Evolutionary conservation across 305 asterid species (phyloP).

Genomic region (Fraxinus angustifolia): DNA sequence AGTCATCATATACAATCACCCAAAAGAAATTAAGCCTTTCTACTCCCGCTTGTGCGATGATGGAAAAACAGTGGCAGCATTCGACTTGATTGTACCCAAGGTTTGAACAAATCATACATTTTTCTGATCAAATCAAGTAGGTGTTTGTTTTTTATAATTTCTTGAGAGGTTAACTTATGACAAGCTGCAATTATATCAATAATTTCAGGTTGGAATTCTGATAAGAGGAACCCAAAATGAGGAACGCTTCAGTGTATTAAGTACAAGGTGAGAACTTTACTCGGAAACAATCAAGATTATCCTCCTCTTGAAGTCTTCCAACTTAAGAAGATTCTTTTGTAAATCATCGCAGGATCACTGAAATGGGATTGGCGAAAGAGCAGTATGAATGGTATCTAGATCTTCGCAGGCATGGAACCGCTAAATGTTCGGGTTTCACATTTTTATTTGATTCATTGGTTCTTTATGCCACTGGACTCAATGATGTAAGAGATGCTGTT

Average conservation of each 20-base stretch:
- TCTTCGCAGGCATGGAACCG: constrained; percentile 70
- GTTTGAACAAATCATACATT: constrained; percentile 24
- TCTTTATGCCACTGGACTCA: constrained; percentile 79
- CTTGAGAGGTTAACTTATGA: not conserved
- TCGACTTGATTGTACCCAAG: constrained; percentile 75
- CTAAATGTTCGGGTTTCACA: constrained; percentile 58
- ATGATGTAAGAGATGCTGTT: constrained; percentile 74
- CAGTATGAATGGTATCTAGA: constrained; percentile 84
- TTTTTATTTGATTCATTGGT: constrained; percentile 61
- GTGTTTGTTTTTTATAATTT: not conserved
- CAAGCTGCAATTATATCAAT: not conserved
- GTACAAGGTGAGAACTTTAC: constrained; percentile 44
- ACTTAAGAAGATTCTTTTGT: not conserved
- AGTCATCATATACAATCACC: constrained; percentile 64
- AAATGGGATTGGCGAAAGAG: constrained; percentile 48
- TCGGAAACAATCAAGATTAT: not conserved
- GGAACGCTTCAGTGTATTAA: constrained; percentile 54
- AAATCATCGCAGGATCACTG: constrained; percentile 50
- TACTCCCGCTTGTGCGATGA: constrained; percentile 58
- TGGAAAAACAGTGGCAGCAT: constrained; percentile 69
- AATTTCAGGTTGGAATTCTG: constrained; percentile 66
- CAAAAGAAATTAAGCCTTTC: constrained; percentile 64
- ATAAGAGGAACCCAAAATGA: constrained; percentile 84
- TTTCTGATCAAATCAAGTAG: not conserved
- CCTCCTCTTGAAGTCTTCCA: not conserved